These are phyloP conservation scores for Fomitopsis betulina DNA, from an alignment of 1,284 basidiomycete species.

Conservation along the genomic window DNA sequence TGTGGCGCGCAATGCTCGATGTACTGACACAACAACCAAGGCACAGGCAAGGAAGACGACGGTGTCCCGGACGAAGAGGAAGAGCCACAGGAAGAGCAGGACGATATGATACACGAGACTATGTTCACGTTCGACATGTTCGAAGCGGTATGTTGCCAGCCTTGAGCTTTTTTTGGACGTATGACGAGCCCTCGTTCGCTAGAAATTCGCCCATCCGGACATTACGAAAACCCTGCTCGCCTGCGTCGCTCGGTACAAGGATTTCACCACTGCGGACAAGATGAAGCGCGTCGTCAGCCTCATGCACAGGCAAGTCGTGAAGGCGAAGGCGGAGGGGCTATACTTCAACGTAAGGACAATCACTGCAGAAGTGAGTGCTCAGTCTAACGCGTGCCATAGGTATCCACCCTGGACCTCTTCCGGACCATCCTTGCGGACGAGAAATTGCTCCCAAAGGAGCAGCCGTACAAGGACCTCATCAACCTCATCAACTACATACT, in stretches of 20 bases:
- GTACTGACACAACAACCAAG: background rate
- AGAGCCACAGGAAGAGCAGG: conserved; percentile 48
- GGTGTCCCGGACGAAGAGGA: conserved; percentile 67
- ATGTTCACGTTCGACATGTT: conserved; percentile 88
- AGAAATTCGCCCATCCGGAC: conserved; percentile 84
- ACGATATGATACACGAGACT: conserved; percentile 73
- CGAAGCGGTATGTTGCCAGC: conserved; percentile 60
- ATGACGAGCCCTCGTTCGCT: background rate
- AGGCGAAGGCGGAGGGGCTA: conserved; percentile 84
- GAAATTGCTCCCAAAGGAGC: conserved; percentile 68
- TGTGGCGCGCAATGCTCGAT: background rate
- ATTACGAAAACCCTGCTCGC: conserved; percentile 78
- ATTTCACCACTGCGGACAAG: conserved; percentile 74
- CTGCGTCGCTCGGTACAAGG: conserved; percentile 79
- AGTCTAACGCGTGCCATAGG: conserved; percentile 39
- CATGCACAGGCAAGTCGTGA: conserved; percentile 86
- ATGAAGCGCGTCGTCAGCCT: conserved; percentile 85
- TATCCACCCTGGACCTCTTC: conserved; percentile 83
- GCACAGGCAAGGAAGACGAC: conserved; percentile 42
- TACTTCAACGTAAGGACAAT: conserved; percentile 78
- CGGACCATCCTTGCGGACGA: conserved; percentile 77
- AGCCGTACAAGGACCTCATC: conserved; percentile 79
- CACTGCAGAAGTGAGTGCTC: background rate
- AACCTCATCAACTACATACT: conserved; percentile 81
- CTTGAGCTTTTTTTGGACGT: background rate